These are phyloP conservation scores for Litchi chinensis DNA, from an alignment of 345 rosid genomes.

Conservation along the genomic window DNA sequence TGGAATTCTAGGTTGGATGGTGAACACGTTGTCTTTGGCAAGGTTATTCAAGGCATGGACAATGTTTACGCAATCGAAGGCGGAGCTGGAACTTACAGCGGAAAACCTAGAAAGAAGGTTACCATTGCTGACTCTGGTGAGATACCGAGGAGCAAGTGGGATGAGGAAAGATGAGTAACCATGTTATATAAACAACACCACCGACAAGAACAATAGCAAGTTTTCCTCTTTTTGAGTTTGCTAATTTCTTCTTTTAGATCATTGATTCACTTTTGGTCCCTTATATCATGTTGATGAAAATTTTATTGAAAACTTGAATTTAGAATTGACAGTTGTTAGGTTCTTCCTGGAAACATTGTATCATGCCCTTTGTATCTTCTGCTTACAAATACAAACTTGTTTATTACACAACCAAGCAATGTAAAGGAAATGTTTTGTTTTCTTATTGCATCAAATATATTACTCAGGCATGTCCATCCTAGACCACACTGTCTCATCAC, in stretches of 20 bases:
- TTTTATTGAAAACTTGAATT: background rate
- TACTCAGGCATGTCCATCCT: too few relatives aligned
- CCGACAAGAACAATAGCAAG: background rate
- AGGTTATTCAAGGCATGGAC: constrained; percentile 95
- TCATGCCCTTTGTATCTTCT: constrained; percentile 6
- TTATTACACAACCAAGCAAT: background rate
- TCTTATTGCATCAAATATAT: background rate
- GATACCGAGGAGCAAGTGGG: constrained; percentile 90
- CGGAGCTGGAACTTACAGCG: constrained; percentile 95
- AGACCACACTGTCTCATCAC: too few relatives aligned
- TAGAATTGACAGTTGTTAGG: constrained; percentile 15
- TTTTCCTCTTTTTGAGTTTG: constrained; percentile 7
- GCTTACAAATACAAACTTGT: constrained; percentile 4
- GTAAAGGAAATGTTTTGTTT: background rate
- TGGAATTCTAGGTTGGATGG: constrained; percentile 77
- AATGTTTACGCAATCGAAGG: constrained; percentile 86
- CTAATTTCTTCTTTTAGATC: constrained; percentile 22
- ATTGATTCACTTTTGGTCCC: constrained; percentile 20
- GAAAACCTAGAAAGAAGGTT: constrained; percentile 92
- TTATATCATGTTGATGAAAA: constrained; percentile 20
- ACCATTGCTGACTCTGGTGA: constrained; percentile 80
- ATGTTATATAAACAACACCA: background rate
- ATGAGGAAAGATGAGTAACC: constrained; percentile 59
- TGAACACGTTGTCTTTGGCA: constrained; percentile 93
- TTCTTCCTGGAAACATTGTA: constrained; percentile 26